A percentile compares a stretch with the other conserved stretches of the same genome.
Conservation (phyloP, 2,329 filamentous ascomycete genomes). For the Parastagonospora nodorum region DNA sequence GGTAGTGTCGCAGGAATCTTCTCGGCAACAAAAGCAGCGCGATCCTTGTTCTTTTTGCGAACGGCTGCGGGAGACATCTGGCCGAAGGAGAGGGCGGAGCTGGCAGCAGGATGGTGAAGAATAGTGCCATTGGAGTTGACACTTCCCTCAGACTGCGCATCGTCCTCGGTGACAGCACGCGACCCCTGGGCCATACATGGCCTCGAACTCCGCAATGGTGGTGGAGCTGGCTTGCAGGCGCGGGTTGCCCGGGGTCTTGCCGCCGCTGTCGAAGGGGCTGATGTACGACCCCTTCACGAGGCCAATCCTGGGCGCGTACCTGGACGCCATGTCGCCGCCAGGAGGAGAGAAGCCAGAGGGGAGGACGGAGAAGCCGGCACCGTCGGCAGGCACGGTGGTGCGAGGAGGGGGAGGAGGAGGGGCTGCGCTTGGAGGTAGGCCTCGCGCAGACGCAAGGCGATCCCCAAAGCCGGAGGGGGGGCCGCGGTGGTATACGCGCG, state of each 20-base stretch:
- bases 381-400: background rate
- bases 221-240: background rate
- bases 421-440: constrained; percentile 3
- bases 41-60: background rate
- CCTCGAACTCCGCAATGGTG: background rate
- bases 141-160: background rate
- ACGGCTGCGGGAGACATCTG: background rate
- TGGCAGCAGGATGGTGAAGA: background rate
- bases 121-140: background rate
- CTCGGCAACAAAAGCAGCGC: background rate
- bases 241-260: background rate
- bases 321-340: no score
- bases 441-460: constrained; percentile 11
- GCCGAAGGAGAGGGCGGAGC: background rate
- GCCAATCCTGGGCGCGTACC: background rate
- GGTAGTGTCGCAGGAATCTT: background rate
- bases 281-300: background rate
- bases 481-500: background rate
- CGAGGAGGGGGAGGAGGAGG: background rate
- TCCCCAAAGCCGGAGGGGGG: constrained; percentile 2
- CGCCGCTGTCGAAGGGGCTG: constrained; percentile 1
- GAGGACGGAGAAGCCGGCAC: background rate
- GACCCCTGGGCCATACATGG: background rate
- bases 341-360: no score
- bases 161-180: no score